Percentiles rank a stretch among this genome's conserved stretches.
phyloP scores from a whole-genome alignment of 208 protist species.

The Leishmania amazonensis region DNA sequence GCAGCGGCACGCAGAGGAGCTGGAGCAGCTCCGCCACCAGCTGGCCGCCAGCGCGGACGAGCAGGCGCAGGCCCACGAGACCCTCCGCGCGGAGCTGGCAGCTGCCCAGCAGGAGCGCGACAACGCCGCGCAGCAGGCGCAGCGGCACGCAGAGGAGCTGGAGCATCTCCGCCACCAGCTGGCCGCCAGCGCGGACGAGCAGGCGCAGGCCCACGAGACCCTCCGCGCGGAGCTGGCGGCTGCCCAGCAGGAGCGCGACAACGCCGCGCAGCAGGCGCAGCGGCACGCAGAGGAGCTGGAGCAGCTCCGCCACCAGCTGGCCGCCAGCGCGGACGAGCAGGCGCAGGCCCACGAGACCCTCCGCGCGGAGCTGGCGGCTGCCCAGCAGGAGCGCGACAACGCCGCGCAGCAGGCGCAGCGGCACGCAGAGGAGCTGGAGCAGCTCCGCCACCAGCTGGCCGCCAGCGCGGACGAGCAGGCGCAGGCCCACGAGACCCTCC shows the following conservation, averaged over 20 bases:
- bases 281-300: neutral
- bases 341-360: neutral
- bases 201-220: neutral
- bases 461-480: neutral
- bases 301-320: neutral
- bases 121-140: no score
- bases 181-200: neutral
- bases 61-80: no score
- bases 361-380: neutral
- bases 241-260: neutral
- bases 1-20: neutral
- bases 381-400: neutral
- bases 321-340: slow-evolving; percentile 2
- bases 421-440: slow-evolving; percentile 2
- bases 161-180: neutral
- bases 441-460: neutral
- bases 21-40: no score
- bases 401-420: slow-evolving; percentile 2
- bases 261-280: neutral
- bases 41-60: no score
- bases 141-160: neutral
- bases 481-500: neutral
- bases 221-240: neutral
- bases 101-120: no score
- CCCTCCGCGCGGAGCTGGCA: no score